phyloP scores from a whole-genome alignment of 192 early-diverging fungal genomes.

The Coemansia sp. region DNA sequence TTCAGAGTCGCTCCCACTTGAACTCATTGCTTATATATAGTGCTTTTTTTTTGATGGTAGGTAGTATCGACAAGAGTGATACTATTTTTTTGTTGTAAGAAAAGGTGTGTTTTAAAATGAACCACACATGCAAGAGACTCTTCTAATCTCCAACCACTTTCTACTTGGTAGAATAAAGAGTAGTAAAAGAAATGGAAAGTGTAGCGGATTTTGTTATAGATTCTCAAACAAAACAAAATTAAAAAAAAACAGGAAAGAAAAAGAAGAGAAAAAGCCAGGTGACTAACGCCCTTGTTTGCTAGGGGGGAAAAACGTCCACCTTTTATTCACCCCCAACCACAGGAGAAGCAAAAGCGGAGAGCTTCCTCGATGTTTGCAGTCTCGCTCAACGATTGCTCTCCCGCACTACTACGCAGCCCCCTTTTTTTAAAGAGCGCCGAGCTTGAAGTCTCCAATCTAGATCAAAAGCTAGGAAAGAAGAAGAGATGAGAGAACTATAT shows the following conservation, averaged over 20 bases:
- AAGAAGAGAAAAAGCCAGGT: slow-evolving; percentile 13
- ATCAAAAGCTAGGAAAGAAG: too few relatives aligned
- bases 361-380: too few relatives aligned
- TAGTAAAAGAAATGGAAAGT: not conserved
- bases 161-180: not conserved
- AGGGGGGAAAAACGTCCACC: not conserved
- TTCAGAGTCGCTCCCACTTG: slow-evolving; percentile 13
- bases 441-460: too few relatives aligned
- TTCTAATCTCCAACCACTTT: slow-evolving; percentile 1
- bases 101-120: not conserved
- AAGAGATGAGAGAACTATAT: too few relatives aligned
- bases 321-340: too few relatives aligned
- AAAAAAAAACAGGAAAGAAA: slow-evolving; percentile 15
- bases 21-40: not conserved
- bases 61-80: slow-evolving; percentile 4
- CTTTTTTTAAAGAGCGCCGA: too few relatives aligned
- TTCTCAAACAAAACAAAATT: not conserved
- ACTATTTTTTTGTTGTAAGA: not conserved
- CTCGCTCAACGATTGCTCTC: too few relatives aligned
- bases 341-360: too few relatives aligned
- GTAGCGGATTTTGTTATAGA: not conserved
- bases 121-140: not conserved
- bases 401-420: too few relatives aligned
- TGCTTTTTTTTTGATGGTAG: slow-evolving; percentile 13
- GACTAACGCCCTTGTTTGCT: not conserved